These are phyloP conservation scores for Pterulicium gracile DNA, from an alignment of 1,284 basidiomycete genomes.

Conservation along the genomic window DNA sequence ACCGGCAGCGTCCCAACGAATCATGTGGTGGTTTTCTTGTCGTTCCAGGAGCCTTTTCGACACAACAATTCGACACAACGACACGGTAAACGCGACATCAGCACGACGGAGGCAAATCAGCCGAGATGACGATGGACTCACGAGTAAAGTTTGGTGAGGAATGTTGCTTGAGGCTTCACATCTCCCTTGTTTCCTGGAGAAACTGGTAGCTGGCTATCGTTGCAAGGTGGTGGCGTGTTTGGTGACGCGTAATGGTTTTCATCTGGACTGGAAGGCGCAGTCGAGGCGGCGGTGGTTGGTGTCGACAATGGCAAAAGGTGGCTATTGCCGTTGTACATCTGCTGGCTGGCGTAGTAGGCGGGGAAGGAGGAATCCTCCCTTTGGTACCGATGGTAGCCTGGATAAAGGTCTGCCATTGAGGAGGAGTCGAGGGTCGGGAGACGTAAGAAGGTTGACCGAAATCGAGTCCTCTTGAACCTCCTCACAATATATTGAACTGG, in stretches of 20 bases:
- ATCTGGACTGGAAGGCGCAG: too few species aligned
- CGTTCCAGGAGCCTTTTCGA: constrained; percentile 68
- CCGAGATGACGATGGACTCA: constrained; percentile 28
- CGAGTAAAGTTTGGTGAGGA: constrained; percentile 89
- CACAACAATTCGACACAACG: constrained; percentile 13
- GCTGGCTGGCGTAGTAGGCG: constrained; percentile 36
- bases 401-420: constrained; percentile 7
- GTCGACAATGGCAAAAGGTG: too few species aligned
- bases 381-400: constrained; percentile 21
- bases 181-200: constrained; percentile 31
- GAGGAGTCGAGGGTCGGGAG: neutral
- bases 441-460: neutral
- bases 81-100: constrained; percentile 12
- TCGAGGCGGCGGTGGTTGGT: too few species aligned
- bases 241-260: constrained; percentile 15
- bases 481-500: constrained; percentile 13
- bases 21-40: constrained; percentile 83
- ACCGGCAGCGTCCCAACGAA: constrained; percentile 83
- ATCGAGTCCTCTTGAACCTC: constrained; percentile 17
- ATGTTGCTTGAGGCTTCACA: constrained; percentile 77
- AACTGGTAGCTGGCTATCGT: neutral
- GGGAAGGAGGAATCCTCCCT: constrained; percentile 20
- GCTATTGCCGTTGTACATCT: too few species aligned
- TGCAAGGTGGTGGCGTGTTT: neutral
- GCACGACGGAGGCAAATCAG: too few species aligned